phyloP scores from a whole-genome alignment of 2,329 filamentous ascomycete species.

The Cyclaneusma minus region DNA sequence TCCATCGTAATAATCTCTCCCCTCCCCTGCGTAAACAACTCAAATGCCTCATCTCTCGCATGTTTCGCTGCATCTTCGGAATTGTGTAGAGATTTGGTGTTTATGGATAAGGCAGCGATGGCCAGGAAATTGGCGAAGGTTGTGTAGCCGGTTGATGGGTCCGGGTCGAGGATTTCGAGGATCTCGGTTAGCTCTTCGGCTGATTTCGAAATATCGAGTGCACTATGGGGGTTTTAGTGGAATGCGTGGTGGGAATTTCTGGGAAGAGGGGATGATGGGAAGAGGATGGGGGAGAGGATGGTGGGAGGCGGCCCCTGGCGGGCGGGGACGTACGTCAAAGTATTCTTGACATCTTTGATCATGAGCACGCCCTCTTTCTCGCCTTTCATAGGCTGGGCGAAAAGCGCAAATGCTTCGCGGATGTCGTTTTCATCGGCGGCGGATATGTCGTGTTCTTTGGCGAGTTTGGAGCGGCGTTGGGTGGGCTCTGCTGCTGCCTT shows the following conservation, averaged over 20 bases:
- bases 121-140: conserved; percentile 71
- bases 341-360: conserved; percentile 39
- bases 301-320: conserved; percentile 1
- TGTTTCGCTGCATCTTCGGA: conserved; percentile 36
- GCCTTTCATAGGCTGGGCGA: conserved; percentile 53
- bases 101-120: conserved; percentile 75
- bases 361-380: conserved; percentile 60
- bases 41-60: conserved; percentile 72
- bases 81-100: conserved; percentile 35
- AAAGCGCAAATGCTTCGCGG: conserved; percentile 75
- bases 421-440: conserved; percentile 81
- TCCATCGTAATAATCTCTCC: conserved; percentile 51
- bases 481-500: conserved; percentile 17
- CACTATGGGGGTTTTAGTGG: too few species aligned
- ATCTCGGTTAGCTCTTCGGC: conserved; percentile 65
- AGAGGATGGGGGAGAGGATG: conserved; percentile 1
- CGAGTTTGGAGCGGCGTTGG: conserved; percentile 68
- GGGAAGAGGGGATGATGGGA: neutral
- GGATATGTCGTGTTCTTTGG: conserved; percentile 78
- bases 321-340: conserved; percentile 22
- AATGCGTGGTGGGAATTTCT: conserved; percentile 53
- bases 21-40: conserved; percentile 53
- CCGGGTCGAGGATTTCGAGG: conserved; percentile 68
- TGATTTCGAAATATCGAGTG: too few species aligned
- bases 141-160: conserved; percentile 61